These are phyloP conservation scores for Favolaschia claudopus DNA, from an alignment of 768 basidiomycete genomes.

Conservation along the genomic window DNA sequence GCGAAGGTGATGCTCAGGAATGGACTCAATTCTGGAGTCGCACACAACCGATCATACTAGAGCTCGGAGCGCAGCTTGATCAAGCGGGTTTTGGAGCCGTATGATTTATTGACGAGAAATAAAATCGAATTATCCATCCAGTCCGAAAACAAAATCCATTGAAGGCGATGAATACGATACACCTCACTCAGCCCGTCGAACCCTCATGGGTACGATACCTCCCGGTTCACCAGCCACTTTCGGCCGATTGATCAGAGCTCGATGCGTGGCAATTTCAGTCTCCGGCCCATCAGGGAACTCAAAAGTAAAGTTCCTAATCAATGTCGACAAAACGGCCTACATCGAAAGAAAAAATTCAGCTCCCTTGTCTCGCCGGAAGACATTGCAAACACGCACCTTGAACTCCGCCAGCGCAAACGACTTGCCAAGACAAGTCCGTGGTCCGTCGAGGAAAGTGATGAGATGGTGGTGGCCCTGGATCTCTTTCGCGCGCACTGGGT, in stretches of 20 bases:
- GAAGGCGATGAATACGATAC: too few species aligned
- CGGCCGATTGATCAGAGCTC: background rate
- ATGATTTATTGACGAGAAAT: background rate
- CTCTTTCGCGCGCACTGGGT: constrained; percentile 34
- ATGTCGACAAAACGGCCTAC: too few species aligned
- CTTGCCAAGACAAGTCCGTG: constrained; percentile 52
- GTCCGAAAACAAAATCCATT: too few species aligned
- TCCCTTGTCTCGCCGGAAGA: too few species aligned
- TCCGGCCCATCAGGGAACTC: background rate
- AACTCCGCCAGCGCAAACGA: constrained; percentile 51
- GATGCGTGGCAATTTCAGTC: background rate
- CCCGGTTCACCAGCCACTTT: too few species aligned
- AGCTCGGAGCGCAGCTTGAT: constrained; percentile 10
- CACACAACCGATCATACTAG: constrained; percentile 15
- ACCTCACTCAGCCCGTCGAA: constrained; percentile 12
- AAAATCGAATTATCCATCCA: background rate
- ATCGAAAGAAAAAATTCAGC: too few species aligned
- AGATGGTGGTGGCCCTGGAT: constrained; percentile 48
- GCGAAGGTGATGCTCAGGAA: background rate
- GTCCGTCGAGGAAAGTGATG: constrained; percentile 54
- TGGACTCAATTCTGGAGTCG: constrained; percentile 20
- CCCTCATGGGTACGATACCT: constrained; percentile 8
- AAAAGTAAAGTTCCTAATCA: too few species aligned
- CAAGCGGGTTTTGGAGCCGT: constrained; percentile 9
- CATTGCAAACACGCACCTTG: too few species aligned